Base-by-base conservation (phyloP, 345 rosid genomes). In the Atalantia buxifolia region DNA sequence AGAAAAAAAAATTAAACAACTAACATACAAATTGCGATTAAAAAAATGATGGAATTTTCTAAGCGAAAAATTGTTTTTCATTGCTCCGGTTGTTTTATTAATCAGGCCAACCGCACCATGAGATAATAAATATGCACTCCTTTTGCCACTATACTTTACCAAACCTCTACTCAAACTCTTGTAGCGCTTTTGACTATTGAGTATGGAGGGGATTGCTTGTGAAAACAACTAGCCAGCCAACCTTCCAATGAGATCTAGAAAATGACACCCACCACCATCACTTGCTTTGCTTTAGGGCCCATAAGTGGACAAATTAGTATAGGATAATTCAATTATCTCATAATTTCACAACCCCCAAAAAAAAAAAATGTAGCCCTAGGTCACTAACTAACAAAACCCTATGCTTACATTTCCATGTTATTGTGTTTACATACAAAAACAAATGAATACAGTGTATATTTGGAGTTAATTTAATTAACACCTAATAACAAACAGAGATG, bases 161-260 rank as follows among this genome's bases (percentile, higher is more conserved):
- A 85, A 82, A 71, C 88, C 76, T 85, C 87, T 84, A 88, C 95
- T 92, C 93, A 84, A 88, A 38, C 76, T 50, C 66, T 21, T 27
- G 27, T 18, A n/a, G 75, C 68, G 69, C 69, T 79, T 80, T 87
- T 81, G 86, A 78, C 87, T 71, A 33, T 35, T 59, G 57, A 62
- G 57, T 53, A 53, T 53, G 57, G 57, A 18, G 57, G 22, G 22
- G 82, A 74, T 86, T 74, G 82, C 92, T 83, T 83, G 81, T 61
- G 90, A 83, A 85, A 83, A 84, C 88, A 82, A 83, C 87, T 1
- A 66, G 69, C 83, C 82, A 81, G 56, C 82, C 72, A 75, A 75
- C 64, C 76, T 63, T 77, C 74, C 63, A 28, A 22, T 42, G 40
- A 73, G 63, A 69, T 45, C 75, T 25, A 78, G 83, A 86, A 69